Evolutionary conservation across 2,329 filamentous ascomycete genomes (phyloP).

Genomic region (Colletotrichum musae): DNA sequence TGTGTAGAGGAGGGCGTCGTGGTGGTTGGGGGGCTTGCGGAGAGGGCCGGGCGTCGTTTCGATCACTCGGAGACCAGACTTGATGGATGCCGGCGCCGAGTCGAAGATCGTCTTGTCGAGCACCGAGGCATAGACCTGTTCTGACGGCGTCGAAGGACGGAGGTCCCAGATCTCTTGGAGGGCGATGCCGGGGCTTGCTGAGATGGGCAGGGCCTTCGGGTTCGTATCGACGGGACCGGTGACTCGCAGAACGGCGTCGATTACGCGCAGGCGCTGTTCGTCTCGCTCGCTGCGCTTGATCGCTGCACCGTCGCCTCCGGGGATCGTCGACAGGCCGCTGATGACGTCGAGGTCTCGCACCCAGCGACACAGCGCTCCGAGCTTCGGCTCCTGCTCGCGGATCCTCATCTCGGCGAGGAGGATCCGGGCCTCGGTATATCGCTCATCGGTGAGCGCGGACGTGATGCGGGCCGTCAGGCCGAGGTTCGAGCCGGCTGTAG

Average conservation of each 20-base stretch:
- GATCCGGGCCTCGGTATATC: slow-evolving; percentile 75
- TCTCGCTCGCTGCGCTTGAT: slow-evolving; percentile 61
- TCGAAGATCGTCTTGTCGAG: slow-evolving; percentile 69
- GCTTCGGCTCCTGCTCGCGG: slow-evolving; percentile 74
- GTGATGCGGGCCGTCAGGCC: slow-evolving; percentile 72
- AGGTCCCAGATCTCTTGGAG: slow-evolving; percentile 75
- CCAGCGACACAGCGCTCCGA: slow-evolving; percentile 80
- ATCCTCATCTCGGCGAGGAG: slow-evolving; percentile 80
- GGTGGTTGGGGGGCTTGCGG: slow-evolving; percentile 78
- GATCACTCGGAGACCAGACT: slow-evolving; percentile 67
- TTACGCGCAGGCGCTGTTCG: slow-evolving; percentile 69
- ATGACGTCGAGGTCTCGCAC: slow-evolving; percentile 80
- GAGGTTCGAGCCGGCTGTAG: slow-evolving; percentile 63
- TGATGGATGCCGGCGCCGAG: slow-evolving; percentile 53
- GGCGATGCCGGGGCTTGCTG: slow-evolving; percentile 60
- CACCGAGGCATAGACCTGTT: slow-evolving; percentile 70
- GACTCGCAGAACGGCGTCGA: slow-evolving; percentile 76
- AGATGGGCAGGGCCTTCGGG: slow-evolving; percentile 47
- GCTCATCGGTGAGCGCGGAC: slow-evolving; percentile 75
- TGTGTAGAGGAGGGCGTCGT: slow-evolving; percentile 76
- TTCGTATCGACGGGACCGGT: slow-evolving; percentile 73
- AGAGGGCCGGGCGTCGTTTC: slow-evolving; percentile 72
- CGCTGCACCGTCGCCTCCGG: slow-evolving; percentile 53
- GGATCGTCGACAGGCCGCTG: slow-evolving; percentile 73
- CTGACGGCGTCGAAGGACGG: slow-evolving; percentile 56